Evolutionary conservation across 2,329 filamentous ascomycete species (phyloP).

Genomic region (Fusarium fujikuroi): DNA sequence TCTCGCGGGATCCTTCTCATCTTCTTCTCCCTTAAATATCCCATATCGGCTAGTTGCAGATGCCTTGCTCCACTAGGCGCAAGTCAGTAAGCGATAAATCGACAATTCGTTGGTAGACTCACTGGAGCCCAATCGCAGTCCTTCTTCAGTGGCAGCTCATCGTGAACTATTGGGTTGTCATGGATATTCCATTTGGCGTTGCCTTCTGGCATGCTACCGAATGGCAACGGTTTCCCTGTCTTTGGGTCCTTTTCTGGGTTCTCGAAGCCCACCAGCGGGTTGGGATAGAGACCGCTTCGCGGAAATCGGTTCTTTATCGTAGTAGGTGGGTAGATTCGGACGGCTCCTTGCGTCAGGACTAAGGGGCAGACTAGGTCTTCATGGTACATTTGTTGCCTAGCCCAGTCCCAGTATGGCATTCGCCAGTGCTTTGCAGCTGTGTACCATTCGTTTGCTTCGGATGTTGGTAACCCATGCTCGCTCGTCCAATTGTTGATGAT

Average conservation of each 20-base stretch:
- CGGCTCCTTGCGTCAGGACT: not conserved
- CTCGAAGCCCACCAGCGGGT: not conserved
- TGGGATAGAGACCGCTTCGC: not conserved
- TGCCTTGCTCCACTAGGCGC: not conserved
- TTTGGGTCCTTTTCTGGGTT: not conserved
- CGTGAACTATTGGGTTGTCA: not conserved
- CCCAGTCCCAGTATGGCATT: constrained; percentile 11
- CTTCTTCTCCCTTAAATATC: not conserved
- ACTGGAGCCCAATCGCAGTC: not conserved
- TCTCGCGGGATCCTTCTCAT: accelerated
- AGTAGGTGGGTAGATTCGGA: not conserved
- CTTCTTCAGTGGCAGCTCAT: accelerated
- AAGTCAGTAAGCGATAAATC: not conserved
- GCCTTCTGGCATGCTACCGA: not conserved
- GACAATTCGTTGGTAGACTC: accelerated
- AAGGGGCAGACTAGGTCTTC: not conserved
- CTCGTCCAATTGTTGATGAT: not conserved
- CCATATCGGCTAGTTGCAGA: not conserved
- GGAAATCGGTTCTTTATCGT: not conserved
- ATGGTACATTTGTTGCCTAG: not conserved
- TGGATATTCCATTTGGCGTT: not conserved
- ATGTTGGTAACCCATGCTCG: accelerated
- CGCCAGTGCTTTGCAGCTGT: not conserved
- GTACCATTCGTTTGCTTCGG: not conserved
- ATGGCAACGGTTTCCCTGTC: accelerated